phyloP scores from a whole-genome alignment of 2,329 filamentous ascomycete genomes.

The Penicillium sp. region DNA sequence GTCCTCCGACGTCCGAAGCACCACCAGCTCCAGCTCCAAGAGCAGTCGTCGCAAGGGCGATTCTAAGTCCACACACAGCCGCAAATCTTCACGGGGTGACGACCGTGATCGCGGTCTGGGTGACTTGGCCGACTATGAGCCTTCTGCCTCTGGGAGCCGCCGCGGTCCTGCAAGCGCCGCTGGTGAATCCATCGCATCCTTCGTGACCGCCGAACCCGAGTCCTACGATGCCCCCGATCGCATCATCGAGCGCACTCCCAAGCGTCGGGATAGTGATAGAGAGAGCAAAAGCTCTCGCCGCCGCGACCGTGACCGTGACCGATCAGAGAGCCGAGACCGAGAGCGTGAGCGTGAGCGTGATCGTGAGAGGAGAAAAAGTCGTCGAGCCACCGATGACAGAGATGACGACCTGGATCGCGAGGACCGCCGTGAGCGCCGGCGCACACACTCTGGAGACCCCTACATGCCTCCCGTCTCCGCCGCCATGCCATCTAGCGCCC shows the following conservation, averaged over 20 bases:
- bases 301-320: conserved; percentile 33
- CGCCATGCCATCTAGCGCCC: conserved; percentile 26
- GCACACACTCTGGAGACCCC: conserved; percentile 35
- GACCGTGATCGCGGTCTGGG: conserved; percentile 49
- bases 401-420: conserved; percentile 27
- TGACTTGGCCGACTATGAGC: conserved; percentile 35
- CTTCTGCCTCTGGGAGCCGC: conserved; percentile 29
- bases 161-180: conserved; percentile 33
- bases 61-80: conserved; percentile 41
- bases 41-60: conserved; percentile 38
- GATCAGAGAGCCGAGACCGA: conserved; percentile 33
- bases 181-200: conserved; percentile 40
- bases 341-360: conserved; percentile 36
- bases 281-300: conserved; percentile 27
- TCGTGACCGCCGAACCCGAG: conserved; percentile 45
- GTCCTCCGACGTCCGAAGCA: conserved; percentile 39
- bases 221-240: conserved; percentile 32
- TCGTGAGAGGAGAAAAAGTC: conserved; percentile 27
- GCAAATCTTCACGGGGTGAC: conserved; percentile 51
- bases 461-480: conserved; percentile 27
- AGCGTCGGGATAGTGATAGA: conserved; percentile 32
- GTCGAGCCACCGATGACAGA: conserved; percentile 21
- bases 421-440: conserved; percentile 32
- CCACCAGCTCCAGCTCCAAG: conserved; percentile 35
- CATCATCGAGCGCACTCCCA: conserved; percentile 34